Percentiles rank a stretch among this genome's conserved stretches.
Conservation (phyloP, 106 monocot genomes). For the Cymbidium sinense region DNA sequence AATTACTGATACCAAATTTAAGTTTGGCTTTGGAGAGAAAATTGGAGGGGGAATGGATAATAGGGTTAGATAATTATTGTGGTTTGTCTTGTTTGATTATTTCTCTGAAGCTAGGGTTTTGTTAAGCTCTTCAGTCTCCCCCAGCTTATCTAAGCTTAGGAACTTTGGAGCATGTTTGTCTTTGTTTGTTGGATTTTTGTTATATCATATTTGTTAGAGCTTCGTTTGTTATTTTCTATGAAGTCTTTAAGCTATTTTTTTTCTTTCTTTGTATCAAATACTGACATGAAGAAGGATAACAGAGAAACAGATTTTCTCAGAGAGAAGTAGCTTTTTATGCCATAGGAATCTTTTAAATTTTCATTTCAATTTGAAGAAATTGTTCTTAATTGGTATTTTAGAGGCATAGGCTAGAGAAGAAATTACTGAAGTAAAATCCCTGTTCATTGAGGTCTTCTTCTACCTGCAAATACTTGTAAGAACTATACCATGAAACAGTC, state of each 20-base stretch:
- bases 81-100: background rate
- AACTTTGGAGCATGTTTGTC: background rate
- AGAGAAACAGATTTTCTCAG: background rate
- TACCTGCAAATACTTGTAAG: too few species aligned
- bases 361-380: background rate
- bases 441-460: background rate
- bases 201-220: too few species aligned
- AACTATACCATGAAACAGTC: background rate
- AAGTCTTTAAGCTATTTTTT: background rate
- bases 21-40: background rate
- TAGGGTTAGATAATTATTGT: background rate
- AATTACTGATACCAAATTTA: background rate
- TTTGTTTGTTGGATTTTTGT: too few species aligned
- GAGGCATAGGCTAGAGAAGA: background rate
- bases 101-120: slow-evolving; percentile 4
- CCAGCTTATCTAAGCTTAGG: background rate
- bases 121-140: background rate
- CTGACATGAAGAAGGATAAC: background rate
- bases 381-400: background rate
- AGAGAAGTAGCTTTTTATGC: background rate
- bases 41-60: background rate
- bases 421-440: background rate
- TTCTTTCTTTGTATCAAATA: background rate
- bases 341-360: background rate
- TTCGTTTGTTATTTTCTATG: too few species aligned